A percentile compares a stretch with the other conserved stretches of the same genome.
Conservation (phyloP, 805 yeast genomes). For the Teunomyces barrocoloradensis region DNA sequence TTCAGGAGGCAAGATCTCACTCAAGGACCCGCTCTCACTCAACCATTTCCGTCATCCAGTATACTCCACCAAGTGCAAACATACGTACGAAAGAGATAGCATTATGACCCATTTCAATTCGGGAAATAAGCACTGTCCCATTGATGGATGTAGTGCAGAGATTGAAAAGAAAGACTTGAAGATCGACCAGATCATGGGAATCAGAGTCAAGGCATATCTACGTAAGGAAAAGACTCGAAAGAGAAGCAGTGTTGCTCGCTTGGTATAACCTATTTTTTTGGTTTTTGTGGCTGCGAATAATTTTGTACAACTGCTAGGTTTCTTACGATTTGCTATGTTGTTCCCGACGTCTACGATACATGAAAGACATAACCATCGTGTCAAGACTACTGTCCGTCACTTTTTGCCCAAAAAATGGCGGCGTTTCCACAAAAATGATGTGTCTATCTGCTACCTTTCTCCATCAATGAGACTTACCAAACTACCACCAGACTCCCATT, state of each 20-base stretch:
- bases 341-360: too few species aligned
- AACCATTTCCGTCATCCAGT: slow-evolving; percentile 53
- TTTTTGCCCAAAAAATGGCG: neutral
- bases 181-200: slow-evolving; percentile 52
- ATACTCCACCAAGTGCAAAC: slow-evolving; percentile 55
- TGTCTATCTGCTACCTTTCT: neutral
- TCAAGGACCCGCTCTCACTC: slow-evolving; percentile 66
- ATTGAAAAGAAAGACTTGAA: slow-evolving; percentile 36
- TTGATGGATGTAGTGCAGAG: slow-evolving; percentile 48
- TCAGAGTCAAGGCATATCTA: slow-evolving; percentile 46
- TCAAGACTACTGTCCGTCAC: neutral
- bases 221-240: slow-evolving; percentile 14
- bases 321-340: too few species aligned
- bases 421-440: neutral
- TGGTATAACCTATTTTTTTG: slow-evolving; percentile 4
- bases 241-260: slow-evolving; percentile 7
- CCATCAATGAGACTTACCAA: neutral
- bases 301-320: too few species aligned
- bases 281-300: slow-evolving; percentile 1
- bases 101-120: slow-evolving; percentile 31
- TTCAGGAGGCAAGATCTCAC: slow-evolving; percentile 67
- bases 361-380: too few species aligned
- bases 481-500: neutral
- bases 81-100: slow-evolving; percentile 55
- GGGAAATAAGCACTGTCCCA: slow-evolving; percentile 49